These are phyloP conservation scores for Ustilago lituana DNA, from an alignment of 1,284 basidiomycete species.

Conservation along the genomic window DNA sequence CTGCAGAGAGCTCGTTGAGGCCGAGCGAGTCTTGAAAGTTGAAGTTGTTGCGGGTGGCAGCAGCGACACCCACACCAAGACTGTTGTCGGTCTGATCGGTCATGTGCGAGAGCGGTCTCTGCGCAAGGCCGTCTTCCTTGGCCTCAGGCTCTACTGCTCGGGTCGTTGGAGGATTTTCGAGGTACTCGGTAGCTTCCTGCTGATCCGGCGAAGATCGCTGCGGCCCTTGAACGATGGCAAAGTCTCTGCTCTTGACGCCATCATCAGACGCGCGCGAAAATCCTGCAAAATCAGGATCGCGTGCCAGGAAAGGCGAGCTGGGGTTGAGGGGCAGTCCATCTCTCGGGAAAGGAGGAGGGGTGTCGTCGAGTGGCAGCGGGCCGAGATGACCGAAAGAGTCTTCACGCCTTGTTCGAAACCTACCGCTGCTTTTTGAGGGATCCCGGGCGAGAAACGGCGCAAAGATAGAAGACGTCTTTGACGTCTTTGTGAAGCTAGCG, in stretches of 20 bases:
- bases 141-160: slow-evolving; percentile 1
- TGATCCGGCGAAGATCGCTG: background rate
- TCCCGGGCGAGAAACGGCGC: slow-evolving; percentile 42
- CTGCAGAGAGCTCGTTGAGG: slow-evolving; percentile 19
- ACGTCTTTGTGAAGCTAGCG: slow-evolving; percentile 3
- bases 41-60: slow-evolving; percentile 15
- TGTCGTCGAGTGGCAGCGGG: slow-evolving; percentile 19
- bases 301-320: slow-evolving; percentile 17
- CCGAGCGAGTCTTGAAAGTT: slow-evolving; percentile 22
- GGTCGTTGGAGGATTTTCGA: slow-evolving; percentile 8
- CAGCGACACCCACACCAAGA: slow-evolving; percentile 19
- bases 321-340: slow-evolving; percentile 30
- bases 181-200: slow-evolving; percentile 12
- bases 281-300: slow-evolving; percentile 12
- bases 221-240: background rate
- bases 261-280: slow-evolving; percentile 2
- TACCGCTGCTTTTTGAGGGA: slow-evolving; percentile 11
- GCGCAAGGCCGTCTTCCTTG: slow-evolving; percentile 1
- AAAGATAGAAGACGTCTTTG: slow-evolving; percentile 33
- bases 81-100: slow-evolving; percentile 29
- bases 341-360: slow-evolving; percentile 7
- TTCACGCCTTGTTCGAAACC: slow-evolving; percentile 6
- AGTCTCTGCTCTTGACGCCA: slow-evolving; percentile 15
- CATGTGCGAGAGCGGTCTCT: slow-evolving; percentile 18
- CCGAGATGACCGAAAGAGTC: slow-evolving; percentile 40